phyloP scores from a whole-genome alignment of 805 yeast genomes.

The Cyberlindnera meyerae region DNA sequence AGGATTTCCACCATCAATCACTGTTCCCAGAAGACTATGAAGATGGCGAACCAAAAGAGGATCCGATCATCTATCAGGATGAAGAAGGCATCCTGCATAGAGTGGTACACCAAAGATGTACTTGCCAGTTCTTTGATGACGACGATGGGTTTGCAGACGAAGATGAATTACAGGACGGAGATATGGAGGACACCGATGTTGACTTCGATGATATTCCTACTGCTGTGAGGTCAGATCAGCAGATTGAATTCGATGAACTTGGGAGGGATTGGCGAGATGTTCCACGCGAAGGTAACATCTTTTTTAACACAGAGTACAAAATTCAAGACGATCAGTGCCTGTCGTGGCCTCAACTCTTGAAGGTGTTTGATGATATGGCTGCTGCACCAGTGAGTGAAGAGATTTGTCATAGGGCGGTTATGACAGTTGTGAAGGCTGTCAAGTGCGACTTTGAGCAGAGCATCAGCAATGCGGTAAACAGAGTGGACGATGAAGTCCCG shows the following conservation, averaged over 20 bases:
- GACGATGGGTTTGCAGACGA: constrained; percentile 19
- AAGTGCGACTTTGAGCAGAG: constrained; percentile 36
- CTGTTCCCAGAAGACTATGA: constrained; percentile 22
- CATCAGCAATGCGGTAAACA: constrained; percentile 21
- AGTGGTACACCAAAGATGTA: constrained; percentile 22
- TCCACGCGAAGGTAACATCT: constrained; percentile 53
- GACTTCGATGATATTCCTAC: constrained; percentile 20
- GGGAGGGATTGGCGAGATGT: constrained; percentile 74
- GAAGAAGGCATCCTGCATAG: constrained; percentile 25
- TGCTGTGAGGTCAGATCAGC: constrained; percentile 33
- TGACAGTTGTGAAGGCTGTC: constrained; percentile 52
- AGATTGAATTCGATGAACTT: constrained; percentile 47
- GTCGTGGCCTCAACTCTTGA: constrained; percentile 23
- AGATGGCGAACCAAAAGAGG: constrained; percentile 32
- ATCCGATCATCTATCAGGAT: constrained; percentile 24
- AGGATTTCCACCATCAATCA: constrained; percentile 33
- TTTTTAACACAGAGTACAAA: constrained; percentile 22
- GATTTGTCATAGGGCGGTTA: constrained; percentile 36
- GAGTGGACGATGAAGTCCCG: constrained; percentile 22
- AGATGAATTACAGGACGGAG: constrained; percentile 11
- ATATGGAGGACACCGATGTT: constrained; percentile 10
- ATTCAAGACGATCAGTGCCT: constrained; percentile 14
- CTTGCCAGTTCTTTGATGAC: constrained; percentile 24
- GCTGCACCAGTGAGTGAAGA: constrained; percentile 24
- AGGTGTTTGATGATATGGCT: constrained; percentile 25